phyloP scores from a whole-genome alignment of 345 rosid genomes.

The Psidium friedrichsthalianum region DNA sequence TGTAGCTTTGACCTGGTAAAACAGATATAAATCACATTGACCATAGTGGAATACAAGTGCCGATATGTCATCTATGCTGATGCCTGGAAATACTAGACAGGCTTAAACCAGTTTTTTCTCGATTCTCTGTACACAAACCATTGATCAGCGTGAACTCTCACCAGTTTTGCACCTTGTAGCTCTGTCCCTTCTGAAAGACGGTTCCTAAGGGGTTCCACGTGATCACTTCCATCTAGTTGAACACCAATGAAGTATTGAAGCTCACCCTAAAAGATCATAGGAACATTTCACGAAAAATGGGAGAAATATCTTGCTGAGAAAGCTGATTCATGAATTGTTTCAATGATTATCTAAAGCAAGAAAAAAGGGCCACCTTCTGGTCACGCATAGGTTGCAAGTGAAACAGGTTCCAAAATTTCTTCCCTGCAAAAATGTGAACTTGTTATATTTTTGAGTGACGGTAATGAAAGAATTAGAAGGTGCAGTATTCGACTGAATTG shows the following conservation, averaged over 20 bases:
- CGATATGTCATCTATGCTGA: background rate
- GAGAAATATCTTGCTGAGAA: background rate
- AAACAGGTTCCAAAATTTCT: slow-evolving; percentile 96
- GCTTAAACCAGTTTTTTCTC: background rate
- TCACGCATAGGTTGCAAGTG: slow-evolving; percentile 99
- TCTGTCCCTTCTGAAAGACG: slow-evolving; percentile 82
- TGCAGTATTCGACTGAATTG: no score
- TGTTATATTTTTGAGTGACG: background rate
- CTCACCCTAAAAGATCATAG: slow-evolving; percentile 45
- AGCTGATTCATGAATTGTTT: background rate
- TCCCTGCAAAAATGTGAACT: slow-evolving; percentile 47
- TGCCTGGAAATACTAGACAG: background rate
- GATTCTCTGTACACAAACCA: background rate
- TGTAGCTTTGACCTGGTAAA: slow-evolving; percentile 80
- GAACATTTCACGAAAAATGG: background rate
- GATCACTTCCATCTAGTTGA: slow-evolving; percentile 96
- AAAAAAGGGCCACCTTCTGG: slow-evolving; percentile 45
- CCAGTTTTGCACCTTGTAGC: slow-evolving; percentile 68
- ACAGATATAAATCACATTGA: background rate
- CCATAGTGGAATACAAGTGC: background rate
- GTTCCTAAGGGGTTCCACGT: slow-evolving; percentile 69
- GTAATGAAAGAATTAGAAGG: no score
- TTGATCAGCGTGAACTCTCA: slow-evolving; percentile 2
- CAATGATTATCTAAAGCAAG: background rate
- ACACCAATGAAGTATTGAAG: slow-evolving; percentile 99